phyloP scores from a whole-genome alignment of 169 alveolate genomes.

The Pseudocohnilembus persalinus region DNA sequence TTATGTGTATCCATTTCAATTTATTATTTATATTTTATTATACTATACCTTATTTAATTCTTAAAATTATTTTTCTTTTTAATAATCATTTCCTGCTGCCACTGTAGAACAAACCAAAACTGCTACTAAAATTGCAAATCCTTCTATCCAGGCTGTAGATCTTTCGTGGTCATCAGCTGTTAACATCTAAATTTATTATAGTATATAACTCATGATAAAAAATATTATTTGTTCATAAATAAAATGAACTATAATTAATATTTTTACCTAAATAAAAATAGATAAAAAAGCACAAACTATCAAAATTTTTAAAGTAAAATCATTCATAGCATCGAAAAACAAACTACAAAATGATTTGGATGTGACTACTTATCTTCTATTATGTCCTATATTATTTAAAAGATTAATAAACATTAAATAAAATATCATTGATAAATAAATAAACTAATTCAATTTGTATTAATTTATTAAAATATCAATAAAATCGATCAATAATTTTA shows the following conservation, averaged over 20 bases:
- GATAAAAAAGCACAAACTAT: conserved; percentile 55
- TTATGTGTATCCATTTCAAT: no score
- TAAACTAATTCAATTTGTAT: no score
- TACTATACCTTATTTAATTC: conserved; percentile 74
- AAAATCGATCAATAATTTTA: no score
- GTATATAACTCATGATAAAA: background rate
- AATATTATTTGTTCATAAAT: no score
- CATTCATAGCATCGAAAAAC: conserved; percentile 52
- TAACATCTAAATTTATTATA: conserved; percentile 36
- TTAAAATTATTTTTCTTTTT: conserved; percentile 88
- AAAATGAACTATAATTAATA: no score
- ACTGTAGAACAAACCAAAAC: conserved; percentile 87
- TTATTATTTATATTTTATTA: no score
- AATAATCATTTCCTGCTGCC: conserved; percentile 83
- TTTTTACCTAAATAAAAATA: conserved; percentile 10
- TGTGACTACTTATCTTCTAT: conserved; percentile 44
- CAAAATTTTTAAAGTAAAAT: conserved; percentile 55
- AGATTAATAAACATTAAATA: no score
- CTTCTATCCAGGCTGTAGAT: conserved; percentile 88
- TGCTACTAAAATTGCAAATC: conserved; percentile 89
- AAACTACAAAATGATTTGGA: conserved; percentile 47
- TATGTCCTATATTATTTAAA: conserved; percentile 39
- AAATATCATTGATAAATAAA: no score
- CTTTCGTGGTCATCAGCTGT: conserved; percentile 54
- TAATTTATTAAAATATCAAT: no score